A percentile compares a stretch with the other conserved stretches of the same genome.
phyloP scores from a whole-genome alignment of 306 rosid species.

The Dicorynia guianensis region DNA sequence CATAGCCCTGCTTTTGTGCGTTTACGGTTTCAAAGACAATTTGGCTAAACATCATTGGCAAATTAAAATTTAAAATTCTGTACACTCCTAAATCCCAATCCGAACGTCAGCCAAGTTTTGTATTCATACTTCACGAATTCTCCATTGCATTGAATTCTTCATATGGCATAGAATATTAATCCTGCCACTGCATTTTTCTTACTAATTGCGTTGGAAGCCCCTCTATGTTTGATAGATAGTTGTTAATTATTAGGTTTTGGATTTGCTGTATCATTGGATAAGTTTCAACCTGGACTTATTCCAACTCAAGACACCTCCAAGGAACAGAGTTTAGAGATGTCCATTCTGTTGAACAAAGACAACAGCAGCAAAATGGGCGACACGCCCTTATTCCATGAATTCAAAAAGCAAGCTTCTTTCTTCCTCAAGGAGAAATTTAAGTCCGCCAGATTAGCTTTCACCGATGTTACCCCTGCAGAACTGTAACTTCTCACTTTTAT shows the following conservation, averaged over 20 bases:
- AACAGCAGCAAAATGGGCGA: constrained; percentile 37
- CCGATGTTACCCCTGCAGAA: constrained; percentile 80
- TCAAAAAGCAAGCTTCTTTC: constrained; percentile 84
- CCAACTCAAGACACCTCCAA: background rate
- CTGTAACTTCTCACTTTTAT: constrained; percentile 47
- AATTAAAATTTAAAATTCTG: background rate
- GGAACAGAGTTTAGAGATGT: constrained; percentile 41
- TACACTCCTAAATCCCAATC: background rate
- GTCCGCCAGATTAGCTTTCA: constrained; percentile 79
- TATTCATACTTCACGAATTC: background rate
- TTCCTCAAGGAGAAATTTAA: constrained; percentile 76
- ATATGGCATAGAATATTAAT: constrained; percentile 22
- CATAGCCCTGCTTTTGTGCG: background rate
- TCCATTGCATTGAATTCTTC: constrained; percentile 46
- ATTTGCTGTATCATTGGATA: constrained; percentile 2
- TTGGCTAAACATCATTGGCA: background rate
- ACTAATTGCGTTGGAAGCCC: background rate
- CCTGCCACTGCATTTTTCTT: background rate
- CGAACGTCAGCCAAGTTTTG: constrained; percentile 15
- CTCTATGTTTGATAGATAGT: background rate
- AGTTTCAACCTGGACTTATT: background rate
- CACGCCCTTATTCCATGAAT: constrained; percentile 59
- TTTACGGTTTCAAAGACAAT: constrained; percentile 26
- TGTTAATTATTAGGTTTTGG: background rate
- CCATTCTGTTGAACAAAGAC: constrained; percentile 42